phyloP scores from a whole-genome alignment of 2,329 filamentous ascomycete genomes.

The Penicillium fuscoglaucum region DNA sequence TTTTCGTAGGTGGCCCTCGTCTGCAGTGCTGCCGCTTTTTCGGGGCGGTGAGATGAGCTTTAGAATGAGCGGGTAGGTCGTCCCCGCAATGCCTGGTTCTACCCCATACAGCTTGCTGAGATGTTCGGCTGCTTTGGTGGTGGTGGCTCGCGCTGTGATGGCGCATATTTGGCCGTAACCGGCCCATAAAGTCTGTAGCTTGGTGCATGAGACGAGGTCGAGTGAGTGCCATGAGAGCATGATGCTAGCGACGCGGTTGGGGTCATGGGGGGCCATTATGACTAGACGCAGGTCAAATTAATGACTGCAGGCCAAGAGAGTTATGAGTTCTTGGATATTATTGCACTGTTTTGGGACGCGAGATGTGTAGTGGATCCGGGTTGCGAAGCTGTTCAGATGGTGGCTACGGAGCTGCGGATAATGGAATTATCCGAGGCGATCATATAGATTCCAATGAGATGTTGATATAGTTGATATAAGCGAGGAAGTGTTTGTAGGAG shows the following conservation, averaged over 20 bases:
- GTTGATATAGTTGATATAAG: background rate
- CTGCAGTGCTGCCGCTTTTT: conserved; percentile 28
- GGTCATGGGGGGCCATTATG: background rate
- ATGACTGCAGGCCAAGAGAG: background rate
- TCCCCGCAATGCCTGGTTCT: conserved; percentile 15
- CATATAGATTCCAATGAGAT: background rate
- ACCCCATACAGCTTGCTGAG: conserved; percentile 25
- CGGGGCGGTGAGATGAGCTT: conserved; percentile 61
- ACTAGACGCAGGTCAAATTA: background rate
- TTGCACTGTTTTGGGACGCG: background rate
- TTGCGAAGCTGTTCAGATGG: background rate
- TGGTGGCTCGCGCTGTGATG: conserved; percentile 47
- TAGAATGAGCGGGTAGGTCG: conserved; percentile 49
- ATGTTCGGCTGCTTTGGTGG: conserved; percentile 24
- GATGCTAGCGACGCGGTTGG: conserved; percentile 27
- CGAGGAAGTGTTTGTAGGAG: too few relatives aligned
- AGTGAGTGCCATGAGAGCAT: conserved; percentile 33
- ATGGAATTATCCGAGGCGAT: background rate
- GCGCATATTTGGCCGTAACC: conserved; percentile 58
- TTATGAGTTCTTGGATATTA: background rate
- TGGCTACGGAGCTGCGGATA: background rate
- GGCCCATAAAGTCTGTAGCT: conserved; percentile 49
- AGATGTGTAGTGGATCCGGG: background rate
- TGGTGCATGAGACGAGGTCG: conserved; percentile 30
- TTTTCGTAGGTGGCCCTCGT: conserved; percentile 66